Evolutionary conservation across 257 asterid genomes (phyloP), one percentile per base, ranked within the genome.

Genomic region (Nicotiana benthamiana): DNA sequence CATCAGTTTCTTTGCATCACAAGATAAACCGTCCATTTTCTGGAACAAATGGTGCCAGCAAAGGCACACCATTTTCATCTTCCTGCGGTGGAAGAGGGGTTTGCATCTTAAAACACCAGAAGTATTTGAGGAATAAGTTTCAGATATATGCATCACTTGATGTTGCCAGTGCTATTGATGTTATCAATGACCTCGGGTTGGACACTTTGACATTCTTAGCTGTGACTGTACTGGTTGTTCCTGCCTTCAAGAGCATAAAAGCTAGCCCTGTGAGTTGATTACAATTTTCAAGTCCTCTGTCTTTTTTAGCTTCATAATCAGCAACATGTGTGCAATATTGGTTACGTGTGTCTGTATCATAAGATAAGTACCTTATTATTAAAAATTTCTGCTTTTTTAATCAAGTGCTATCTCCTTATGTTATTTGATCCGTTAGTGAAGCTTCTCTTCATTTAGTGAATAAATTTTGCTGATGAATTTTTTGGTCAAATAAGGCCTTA

Each of bases 141-240:
- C 85, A 90, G 84, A 82, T 89, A 80, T 90, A 78, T 64, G 91
- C 96, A 46, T 84, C 94, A 43, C 81, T 91, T 82, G 97, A 94
- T 56, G 97, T 91, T 83, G 91, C 99, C 57, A 72, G 84, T 86
- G 98, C 97, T 52, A 89, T 94, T 90, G 98, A 96, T 82, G 98
- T 96, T 83, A 92, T 96, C 87, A 96, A 93, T 84, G 99, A 96
- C 85, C 85, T 96, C 84, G 99, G 98, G 75, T 46, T 92, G 86
- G 99, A 96, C 87, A 92, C 99, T 20, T 85, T 96, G 75, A 96
- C 99, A 57, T 94, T 96, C 90, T 87, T 96, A 88, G 97, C 82
- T 51, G 99, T 96, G 36, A 96, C 98, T 79, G 99, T 96, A 56
- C 59, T 94, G 86, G 91, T 96, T 87, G 96, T 96, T 88, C 99